Evolutionary conservation across 2,329 filamentous ascomycete species (phyloP).

Genomic region (Diplocarpon rosae): DNA sequence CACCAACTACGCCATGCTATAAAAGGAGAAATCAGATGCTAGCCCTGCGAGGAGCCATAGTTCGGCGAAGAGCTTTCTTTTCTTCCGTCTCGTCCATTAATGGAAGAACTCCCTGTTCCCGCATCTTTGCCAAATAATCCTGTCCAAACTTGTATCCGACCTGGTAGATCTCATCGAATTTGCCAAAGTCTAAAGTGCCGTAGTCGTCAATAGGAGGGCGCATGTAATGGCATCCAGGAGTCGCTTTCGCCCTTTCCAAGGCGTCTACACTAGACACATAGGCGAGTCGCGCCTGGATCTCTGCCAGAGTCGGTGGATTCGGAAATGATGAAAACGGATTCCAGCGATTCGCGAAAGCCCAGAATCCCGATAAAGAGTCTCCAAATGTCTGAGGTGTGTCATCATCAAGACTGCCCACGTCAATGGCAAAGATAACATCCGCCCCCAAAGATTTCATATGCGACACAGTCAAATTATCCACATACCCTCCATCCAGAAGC

Average conservation of each 20-base stretch:
- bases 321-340: constrained; percentile 83
- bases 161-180: constrained; percentile 93
- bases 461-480: constrained; percentile 92
- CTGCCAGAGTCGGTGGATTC: constrained; percentile 87
- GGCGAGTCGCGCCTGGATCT: constrained; percentile 89
- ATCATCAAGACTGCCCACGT: constrained; percentile 88
- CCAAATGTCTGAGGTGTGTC: constrained; percentile 86
- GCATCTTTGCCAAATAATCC: constrained; percentile 65
- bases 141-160: constrained; percentile 81
- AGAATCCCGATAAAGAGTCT: constrained; percentile 87
- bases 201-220: constrained; percentile 88
- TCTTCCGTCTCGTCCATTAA: constrained; percentile 62
- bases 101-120: constrained; percentile 65
- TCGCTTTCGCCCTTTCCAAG: constrained; percentile 82
- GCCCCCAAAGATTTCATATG: constrained; percentile 95
- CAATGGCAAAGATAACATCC: constrained; percentile 89
- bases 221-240: constrained; percentile 90
- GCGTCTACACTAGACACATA: constrained; percentile 95
- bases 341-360: constrained; percentile 93
- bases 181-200: constrained; percentile 89
- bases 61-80: constrained; percentile 65
- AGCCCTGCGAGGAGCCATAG: constrained; percentile 67
- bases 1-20: not conserved
- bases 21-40: constrained; percentile 45
- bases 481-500: constrained; percentile 91